A percentile compares a stretch with the other conserved stretches of the same genome.
Evolutionary conservation across 148 eudicot genomes (phyloP).

Genomic region (Suaeda aralocaspica): DNA sequence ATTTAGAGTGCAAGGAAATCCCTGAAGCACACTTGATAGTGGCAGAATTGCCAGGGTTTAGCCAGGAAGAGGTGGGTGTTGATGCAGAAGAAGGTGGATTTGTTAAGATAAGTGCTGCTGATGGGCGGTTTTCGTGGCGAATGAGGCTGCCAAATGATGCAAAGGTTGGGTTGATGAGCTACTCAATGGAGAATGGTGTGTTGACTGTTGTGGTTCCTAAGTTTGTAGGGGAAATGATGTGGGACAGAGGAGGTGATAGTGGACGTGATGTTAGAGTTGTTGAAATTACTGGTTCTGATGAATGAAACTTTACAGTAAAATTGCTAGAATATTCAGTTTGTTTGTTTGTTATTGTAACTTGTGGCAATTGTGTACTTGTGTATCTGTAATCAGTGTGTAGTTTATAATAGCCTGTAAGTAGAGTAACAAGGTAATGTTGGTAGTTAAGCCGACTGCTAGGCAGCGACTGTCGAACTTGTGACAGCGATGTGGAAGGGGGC

Average conservation of each 20-base stretch:
- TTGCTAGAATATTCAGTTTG: no score
- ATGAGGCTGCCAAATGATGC: constrained; percentile 31
- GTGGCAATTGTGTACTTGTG: neutral
- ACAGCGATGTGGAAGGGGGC: no score
- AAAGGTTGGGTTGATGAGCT: constrained; percentile 14
- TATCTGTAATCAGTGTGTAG: no score
- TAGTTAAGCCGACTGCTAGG: no score
- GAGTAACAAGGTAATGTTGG: no score
- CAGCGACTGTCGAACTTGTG: no score
- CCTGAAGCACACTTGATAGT: constrained; percentile 35
- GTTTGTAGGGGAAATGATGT: neutral
- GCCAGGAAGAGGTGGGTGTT: constrained; percentile 25
- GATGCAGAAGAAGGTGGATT: constrained; percentile 18
- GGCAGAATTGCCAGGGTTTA: constrained; percentile 28
- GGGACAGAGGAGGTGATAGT: neutral
- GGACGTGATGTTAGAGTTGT: constrained; percentile 23
- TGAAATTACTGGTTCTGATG: constrained; percentile 28
- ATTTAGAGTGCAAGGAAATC: constrained; percentile 37
- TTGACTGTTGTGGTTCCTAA: constrained; percentile 41
- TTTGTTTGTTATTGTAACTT: no score
- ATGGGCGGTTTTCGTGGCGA: constrained; percentile 33
- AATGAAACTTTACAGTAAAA: no score
- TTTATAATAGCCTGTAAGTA: no score
- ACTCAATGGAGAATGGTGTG: constrained; percentile 35
- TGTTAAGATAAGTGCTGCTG: constrained; percentile 22